Evolutionary conservation across 1,284 basidiomycete species (phyloP), one percentile per base, ranked within the genome.

Genomic region (Ceratobasidium sp.): DNA sequence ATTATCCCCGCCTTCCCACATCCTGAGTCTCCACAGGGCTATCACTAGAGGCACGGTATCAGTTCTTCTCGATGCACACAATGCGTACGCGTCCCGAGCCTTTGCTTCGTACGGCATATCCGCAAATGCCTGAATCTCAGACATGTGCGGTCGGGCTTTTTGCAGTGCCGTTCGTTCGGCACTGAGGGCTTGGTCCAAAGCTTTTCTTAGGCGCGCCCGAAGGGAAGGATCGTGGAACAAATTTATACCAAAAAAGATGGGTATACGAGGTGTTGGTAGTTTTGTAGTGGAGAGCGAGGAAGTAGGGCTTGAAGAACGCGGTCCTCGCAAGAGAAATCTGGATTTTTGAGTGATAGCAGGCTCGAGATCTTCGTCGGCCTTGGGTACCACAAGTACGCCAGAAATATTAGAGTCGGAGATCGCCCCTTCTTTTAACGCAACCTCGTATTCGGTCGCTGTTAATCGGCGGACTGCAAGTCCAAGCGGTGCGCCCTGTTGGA

Each of bases 91-190:
- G 54, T 35, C 50, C 20, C 18, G 27, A 38, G 60, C 16, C 52
- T 75, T 75, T 48, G 71, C 35, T 23, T 54, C 71, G 23, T 75
- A 75, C 0, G 71, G 60, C 30, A 44, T 18, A 44, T 62, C 30
- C 38, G 33, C n/a, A 18, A 48, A 60, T 23, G 27, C 57, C 33
- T 65, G 60, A 38, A 50, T 46, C 23, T 65, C 50, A 23, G 59
- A 60, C 27, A 64, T 16, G 18, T 20, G n/a, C 50, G 48, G 20
- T n/a, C 71, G 71, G 23, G 71, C 71, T 18, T 23, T 55, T 64
- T 54, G 71, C n/a, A 75, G n/a, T 27, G 71, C 71, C n/a, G 3
- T 75, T 52, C 71, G 60, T 60, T 75, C 71, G 27, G 60, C 46
- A 65, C 48, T 52, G n/a, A 75, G 60, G 20, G 71, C 71, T 23